A percentile compares a stretch with the other conserved stretches of the same genome.
phyloP scores from a whole-genome alignment of 768 basidiomycete genomes.

The Lentinula lateritia region DNA sequence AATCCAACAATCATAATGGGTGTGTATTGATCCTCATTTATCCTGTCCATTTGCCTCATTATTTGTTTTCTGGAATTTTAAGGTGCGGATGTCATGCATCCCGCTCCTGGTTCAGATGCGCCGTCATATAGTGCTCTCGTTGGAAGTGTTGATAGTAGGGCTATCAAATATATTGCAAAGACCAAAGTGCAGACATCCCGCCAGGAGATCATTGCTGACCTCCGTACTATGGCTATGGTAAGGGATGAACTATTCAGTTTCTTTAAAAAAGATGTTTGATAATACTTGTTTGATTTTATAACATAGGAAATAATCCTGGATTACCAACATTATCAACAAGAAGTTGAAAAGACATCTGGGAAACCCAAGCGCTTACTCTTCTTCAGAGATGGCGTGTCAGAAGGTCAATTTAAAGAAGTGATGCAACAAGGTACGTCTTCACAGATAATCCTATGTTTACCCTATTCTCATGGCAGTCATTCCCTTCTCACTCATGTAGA shows the following conservation, averaged over 20 bases:
- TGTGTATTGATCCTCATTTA: background rate
- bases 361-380: constrained; percentile 45
- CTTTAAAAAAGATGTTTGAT: background rate
- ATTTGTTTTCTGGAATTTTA: background rate
- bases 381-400: constrained; percentile 28
- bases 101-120: constrained; percentile 47
- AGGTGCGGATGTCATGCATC: constrained; percentile 58
- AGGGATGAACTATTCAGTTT: background rate
- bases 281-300: background rate
- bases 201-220: constrained; percentile 48
- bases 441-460: no score
- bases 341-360: constrained; percentile 23
- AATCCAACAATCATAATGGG: constrained; percentile 6
- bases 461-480: background rate
- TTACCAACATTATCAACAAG: constrained; percentile 34
- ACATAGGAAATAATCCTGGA: constrained; percentile 24
- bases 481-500: background rate
- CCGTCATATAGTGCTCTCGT: constrained; percentile 57
- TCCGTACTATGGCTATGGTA: constrained; percentile 42
- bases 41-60: no score
- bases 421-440: constrained; percentile 2
- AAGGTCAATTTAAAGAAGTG: constrained; percentile 10
- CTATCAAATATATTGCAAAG: constrained; percentile 49
- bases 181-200: constrained; percentile 43
- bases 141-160: constrained; percentile 45